Conservation (phyloP, 148 eudicot species). For the Mesembryanthemum crystallinum region DNA sequence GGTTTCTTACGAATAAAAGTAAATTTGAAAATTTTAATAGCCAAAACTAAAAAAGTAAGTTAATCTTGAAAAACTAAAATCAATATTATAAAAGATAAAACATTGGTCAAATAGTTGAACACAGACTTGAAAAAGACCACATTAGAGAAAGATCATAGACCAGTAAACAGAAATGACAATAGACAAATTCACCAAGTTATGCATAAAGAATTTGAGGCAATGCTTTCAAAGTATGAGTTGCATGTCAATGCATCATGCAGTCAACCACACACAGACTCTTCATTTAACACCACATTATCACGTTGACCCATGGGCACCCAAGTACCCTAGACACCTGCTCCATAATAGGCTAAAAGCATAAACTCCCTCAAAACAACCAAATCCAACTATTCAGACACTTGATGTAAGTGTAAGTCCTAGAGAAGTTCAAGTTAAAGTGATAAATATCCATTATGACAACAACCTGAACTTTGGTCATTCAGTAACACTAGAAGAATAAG, state of each 20-base stretch:
- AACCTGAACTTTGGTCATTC: background rate
- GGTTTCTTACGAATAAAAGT: too few relatives aligned
- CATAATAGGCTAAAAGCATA: background rate
- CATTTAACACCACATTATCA: background rate
- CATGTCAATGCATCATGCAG: background rate
- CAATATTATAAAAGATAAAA: background rate
- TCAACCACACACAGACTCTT: background rate
- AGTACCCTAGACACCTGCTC: background rate
- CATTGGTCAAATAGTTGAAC: background rate
- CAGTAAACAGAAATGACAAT: too few relatives aligned
- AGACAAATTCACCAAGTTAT: too few relatives aligned
- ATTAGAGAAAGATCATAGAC: too few relatives aligned
- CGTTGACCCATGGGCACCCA: background rate
- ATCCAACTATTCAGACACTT: background rate
- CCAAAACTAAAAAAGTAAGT: too few relatives aligned
- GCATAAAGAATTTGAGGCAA: too few relatives aligned
- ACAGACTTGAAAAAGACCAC: background rate
- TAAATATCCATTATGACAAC: background rate
- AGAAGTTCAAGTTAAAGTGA: background rate
- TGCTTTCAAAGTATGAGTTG: background rate
- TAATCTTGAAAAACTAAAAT: too few relatives aligned
- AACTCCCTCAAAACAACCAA: background rate
- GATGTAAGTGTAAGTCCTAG: background rate
- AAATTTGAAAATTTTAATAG: too few relatives aligned
- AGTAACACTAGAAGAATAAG: background rate